These are phyloP conservation scores for Myxozyma geophila DNA, from an alignment of 805 yeast genomes.

Conservation along the genomic window DNA sequence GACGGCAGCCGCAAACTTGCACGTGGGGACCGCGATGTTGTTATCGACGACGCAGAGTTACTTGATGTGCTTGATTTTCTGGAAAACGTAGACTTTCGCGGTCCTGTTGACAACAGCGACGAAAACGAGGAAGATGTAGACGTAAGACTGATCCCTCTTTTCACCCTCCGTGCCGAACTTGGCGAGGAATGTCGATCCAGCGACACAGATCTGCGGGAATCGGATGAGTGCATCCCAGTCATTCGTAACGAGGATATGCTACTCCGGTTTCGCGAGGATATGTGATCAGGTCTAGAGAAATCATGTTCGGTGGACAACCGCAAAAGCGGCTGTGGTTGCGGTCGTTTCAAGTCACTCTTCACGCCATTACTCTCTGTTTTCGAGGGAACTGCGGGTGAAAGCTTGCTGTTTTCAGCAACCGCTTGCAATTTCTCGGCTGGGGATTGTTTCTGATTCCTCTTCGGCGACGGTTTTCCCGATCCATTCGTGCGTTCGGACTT, in stretches of 20 bases:
- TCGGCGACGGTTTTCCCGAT: background rate
- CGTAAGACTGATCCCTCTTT: conserved; percentile 27
- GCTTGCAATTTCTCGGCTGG: background rate
- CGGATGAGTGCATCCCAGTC: conserved; percentile 20
- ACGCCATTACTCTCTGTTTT: background rate
- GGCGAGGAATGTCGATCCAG: conserved; percentile 32
- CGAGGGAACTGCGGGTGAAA: background rate
- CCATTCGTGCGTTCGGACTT: background rate
- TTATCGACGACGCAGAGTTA: conserved; percentile 30
- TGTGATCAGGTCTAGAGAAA: background rate
- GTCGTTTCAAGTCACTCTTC: background rate
- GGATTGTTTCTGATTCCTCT: background rate
- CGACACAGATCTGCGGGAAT: conserved; percentile 25
- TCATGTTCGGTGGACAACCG: conserved; percentile 8
- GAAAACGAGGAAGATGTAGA: conserved; percentile 38
- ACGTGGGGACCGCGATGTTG: conserved; percentile 30
- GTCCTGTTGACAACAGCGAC: conserved; percentile 23
- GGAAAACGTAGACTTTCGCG: conserved; percentile 20
- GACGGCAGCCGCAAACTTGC: conserved; percentile 18
- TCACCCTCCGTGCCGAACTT: conserved; percentile 7
- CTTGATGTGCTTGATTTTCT: conserved; percentile 35
- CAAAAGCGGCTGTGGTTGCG: background rate
- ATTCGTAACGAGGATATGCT: conserved; percentile 3
- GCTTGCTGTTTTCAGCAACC: background rate
- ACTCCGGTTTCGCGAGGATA: background rate